phyloP scores from a whole-genome alignment of 345 rosid genomes.

The Gossypium arboreum region DNA sequence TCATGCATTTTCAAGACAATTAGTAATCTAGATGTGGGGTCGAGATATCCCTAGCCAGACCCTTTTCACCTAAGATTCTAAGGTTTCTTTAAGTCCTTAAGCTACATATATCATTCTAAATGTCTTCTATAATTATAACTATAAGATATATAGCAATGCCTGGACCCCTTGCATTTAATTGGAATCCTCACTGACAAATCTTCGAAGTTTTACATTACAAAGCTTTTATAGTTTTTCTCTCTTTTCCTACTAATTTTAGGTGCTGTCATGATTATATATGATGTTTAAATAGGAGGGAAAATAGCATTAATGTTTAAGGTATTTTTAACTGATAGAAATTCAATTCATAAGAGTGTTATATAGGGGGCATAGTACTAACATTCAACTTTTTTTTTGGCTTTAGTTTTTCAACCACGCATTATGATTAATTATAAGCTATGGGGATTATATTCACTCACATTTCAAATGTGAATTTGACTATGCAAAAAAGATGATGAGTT shows the following conservation, averaged over 20 bases:
- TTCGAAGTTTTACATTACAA: neutral
- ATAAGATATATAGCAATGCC: neutral
- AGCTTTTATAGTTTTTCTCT: neutral
- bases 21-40: neutral
- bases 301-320: neutral
- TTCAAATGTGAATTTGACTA: neutral
- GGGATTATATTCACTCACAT: neutral
- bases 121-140: neutral
- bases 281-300: neutral
- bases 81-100: neutral
- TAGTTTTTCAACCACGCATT: neutral
- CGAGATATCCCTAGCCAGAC: neutral
- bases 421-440: neutral
- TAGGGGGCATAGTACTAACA: neutral
- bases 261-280: neutral
- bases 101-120: neutral
- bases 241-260: neutral
- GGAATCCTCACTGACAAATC: neutral
- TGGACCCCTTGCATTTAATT: neutral
- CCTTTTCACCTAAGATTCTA: neutral
- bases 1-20: conserved; percentile 3
- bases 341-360: neutral
- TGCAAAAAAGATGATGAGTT: neutral
- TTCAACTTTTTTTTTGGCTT: neutral
- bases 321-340: neutral